Percentiles rank a stretch among this genome's conserved stretches.
phyloP scores from a whole-genome alignment of 352 stramenopile species.

The Halophytophthora batemanensis region DNA sequence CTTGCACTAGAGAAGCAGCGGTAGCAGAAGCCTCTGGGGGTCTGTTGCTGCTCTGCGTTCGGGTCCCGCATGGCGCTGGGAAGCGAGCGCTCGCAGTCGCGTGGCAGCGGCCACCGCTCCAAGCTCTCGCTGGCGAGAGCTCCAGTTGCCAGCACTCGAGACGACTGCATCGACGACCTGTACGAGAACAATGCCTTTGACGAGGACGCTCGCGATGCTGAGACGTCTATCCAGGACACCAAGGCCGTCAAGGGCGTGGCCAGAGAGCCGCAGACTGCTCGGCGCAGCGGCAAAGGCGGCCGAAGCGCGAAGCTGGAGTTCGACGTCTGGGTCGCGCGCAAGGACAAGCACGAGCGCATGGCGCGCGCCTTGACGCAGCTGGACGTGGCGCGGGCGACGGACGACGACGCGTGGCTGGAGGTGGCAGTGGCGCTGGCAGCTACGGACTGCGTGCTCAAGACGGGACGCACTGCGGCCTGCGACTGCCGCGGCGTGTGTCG shows the following conservation, averaged over 20 bases:
- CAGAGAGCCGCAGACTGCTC: constrained; percentile 9
- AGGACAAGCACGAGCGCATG: constrained; percentile 87
- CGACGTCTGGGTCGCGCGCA: constrained; percentile 78
- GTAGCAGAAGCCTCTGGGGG: too few relatives aligned
- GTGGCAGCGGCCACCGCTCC: too few relatives aligned
- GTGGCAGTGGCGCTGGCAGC: constrained; percentile 71
- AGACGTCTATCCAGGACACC: constrained; percentile 6
- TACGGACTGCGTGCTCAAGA: constrained; percentile 78
- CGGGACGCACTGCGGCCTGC: constrained; percentile 59
- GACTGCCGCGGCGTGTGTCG: constrained; percentile 71
- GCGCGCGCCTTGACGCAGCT: constrained; percentile 55
- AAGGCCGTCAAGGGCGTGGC: constrained; percentile 3
- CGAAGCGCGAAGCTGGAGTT: constrained; percentile 72
- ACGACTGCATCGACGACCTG: constrained; percentile 69
- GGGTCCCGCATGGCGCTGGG: constrained; percentile 29
- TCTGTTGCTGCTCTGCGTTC: too few relatives aligned
- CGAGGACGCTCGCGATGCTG: constrained; percentile 40
- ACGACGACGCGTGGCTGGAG: constrained; percentile 67
- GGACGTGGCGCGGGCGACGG: constrained; percentile 53
- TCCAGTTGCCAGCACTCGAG: constrained; percentile 21
- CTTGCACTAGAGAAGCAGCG: too few relatives aligned
- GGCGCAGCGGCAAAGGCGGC: constrained; percentile 12
- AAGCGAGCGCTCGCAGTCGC: constrained; percentile 5
- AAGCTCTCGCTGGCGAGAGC: constrained; percentile 25
- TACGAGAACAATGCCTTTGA: constrained; percentile 79